Base-by-base conservation (phyloP, 2,329 filamentous ascomycete genomes). In the Conoideocrella luteorostrata region DNA sequence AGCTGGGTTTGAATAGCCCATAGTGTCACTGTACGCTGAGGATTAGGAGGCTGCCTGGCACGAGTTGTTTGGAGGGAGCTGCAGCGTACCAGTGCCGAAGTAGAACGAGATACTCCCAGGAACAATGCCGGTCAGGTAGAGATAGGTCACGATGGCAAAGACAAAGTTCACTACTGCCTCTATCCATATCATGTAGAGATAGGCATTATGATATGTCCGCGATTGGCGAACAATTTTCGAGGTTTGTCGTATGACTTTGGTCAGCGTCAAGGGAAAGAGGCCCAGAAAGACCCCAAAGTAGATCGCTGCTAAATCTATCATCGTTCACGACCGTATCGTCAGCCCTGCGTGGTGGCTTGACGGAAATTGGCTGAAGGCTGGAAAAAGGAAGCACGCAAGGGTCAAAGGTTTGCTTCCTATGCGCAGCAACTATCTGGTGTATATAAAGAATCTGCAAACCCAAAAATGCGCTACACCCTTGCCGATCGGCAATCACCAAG, bases 1-100 rank as follows among this genome's bases (percentile, higher is more conserved):
- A 69, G 55, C 30, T 70, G 67, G 5, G 66, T 67, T 35, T 63
- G 56, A 11, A 58, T 46, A 5, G 47, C 45, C 50, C 52, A 55
- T 12, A 53, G 39, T 10, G 29, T 17, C 5, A 48, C 48, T 48
- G 22, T 21, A 13, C 10, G 4, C 7, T 22, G 34, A 22, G 10
- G 3, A n/a, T 13, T 20, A 12, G 20, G n/a, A n/a, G n/a, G n/a
- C n/a, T n/a, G n/a, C n/a, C n/a, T n/a, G n/a, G n/a, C n/a, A n/a
- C n/a, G n/a, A n/a, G n/a, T n/a, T n/a, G n/a, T n/a, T n/a, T n/a
- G n/a, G n/a, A n/a, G n/a, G n/a, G n/a, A 7, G n/a, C 21, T 22
- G 15, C 4, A 17, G 7, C 36, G 18, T 48, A 48, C 47, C 43
- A 11, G 43, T 44, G 26, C 47, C 45, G 20, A 42, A 34, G 35